Conservation (phyloP, 2,329 filamentous ascomycete genomes). For the Talaromyces pinophilus region DNA sequence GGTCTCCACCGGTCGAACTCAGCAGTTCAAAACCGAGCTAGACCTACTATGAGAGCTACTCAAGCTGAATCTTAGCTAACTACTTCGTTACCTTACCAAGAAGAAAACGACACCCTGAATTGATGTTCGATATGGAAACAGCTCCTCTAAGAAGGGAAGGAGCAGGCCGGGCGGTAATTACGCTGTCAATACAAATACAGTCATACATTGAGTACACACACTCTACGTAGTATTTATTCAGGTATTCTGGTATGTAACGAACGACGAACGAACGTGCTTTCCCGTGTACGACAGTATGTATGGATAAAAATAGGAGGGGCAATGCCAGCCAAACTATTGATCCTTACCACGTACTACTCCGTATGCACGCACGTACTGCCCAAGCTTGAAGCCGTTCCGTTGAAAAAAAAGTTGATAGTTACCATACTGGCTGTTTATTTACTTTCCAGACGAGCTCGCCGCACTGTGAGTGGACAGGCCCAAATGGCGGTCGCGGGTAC, state of each 20-base stretch:
- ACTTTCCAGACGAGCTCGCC: not conserved
- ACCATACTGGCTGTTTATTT: not conserved
- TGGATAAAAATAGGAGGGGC: not conserved
- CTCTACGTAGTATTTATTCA: not conserved
- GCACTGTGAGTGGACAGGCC: slow-evolving; percentile 20
- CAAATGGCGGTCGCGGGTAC: slow-evolving; percentile 26
- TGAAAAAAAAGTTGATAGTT: not conserved
- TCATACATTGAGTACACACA: not conserved
- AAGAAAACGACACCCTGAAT: not conserved
- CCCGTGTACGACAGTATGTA: not conserved
- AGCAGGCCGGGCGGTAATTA: slow-evolving; percentile 4
- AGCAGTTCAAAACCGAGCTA: not conserved
- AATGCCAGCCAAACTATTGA: not conserved
- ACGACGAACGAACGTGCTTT: not conserved
- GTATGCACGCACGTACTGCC: not conserved
- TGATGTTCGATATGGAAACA: not conserved
- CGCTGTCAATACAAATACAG: not conserved
- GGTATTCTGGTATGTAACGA: not conserved
- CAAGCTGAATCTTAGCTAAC: not conserved
- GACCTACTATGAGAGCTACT: not conserved
- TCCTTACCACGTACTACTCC: not conserved
- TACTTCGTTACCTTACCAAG: not conserved
- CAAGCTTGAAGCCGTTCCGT: not conserved
- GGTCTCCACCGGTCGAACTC: not conserved
- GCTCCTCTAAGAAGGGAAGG: slow-evolving; percentile 1